Evolutionary conservation across 495 filamentous ascomycete species (phyloP).

Genomic region (Annulohypoxylon stygium): DNA sequence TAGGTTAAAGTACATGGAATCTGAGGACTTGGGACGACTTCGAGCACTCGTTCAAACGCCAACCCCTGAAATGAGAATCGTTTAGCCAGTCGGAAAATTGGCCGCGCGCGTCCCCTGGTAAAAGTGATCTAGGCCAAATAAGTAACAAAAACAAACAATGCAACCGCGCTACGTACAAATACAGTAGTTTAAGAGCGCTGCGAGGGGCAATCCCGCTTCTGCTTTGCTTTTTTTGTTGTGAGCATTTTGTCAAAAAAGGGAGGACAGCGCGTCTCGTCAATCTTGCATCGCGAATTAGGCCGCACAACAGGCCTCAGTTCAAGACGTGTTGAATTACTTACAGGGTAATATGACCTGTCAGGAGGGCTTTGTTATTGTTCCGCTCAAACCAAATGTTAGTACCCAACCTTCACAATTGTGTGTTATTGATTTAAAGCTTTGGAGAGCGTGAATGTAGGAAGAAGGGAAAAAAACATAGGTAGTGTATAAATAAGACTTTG

Average conservation of each 20-base stretch:
- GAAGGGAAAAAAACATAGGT: constrained; percentile 7
- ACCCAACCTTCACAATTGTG: constrained; percentile 35
- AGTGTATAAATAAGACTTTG: neutral
- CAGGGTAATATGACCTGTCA: constrained; percentile 34
- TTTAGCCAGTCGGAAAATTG: constrained; percentile 50
- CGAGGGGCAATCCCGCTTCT: constrained; percentile 33
- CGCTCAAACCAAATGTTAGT: constrained; percentile 30
- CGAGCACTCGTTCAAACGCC: constrained; percentile 34
- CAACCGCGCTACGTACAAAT: constrained; percentile 39
- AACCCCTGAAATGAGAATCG: constrained; percentile 38
- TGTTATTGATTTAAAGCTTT: constrained; percentile 14
- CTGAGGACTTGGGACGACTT: constrained; percentile 25
- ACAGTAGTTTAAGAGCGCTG: constrained; percentile 9
- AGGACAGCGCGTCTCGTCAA: constrained; percentile 35
- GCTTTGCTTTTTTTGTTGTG: constrained; percentile 28
- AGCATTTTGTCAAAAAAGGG: constrained; percentile 9
- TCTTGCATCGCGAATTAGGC: constrained; percentile 41
- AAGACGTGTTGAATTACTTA: constrained; percentile 47
- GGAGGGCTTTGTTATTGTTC: constrained; percentile 38
- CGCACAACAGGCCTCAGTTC: constrained; percentile 33
- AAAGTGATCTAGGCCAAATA: neutral
- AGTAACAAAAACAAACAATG: constrained; percentile 50
- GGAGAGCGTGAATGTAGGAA: constrained; percentile 11
- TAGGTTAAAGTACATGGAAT: constrained; percentile 33
- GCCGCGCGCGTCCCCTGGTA: constrained; percentile 38